Evolutionary conservation across 2,329 filamentous ascomycete species (phyloP), one percentile per base, ranked within the genome.

Genomic region (Lizonia empirigonia): DNA sequence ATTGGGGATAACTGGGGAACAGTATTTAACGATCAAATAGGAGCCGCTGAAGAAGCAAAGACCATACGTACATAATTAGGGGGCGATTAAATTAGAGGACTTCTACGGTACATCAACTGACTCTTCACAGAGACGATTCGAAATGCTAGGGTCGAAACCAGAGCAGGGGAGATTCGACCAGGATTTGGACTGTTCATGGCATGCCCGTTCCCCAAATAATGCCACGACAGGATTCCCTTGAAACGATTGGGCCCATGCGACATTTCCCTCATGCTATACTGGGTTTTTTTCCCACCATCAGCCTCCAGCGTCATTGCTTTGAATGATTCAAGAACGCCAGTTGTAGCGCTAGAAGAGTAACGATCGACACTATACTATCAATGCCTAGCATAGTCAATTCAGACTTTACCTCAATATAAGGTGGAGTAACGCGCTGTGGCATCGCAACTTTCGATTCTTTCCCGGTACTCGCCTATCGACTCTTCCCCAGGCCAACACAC

Each of bases 221-320:
- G 9, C n/a, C 22, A 44, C 1, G 39, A 23, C 33, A 41, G 48
- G 41, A 33, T 33, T 13, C 27, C 44, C 49, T 13, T 44, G 49
- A 52, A 52, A 52, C 37, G 29, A 42, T 52, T 52, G 42, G 23
- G 49, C 42, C n/a, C 42, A 19, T 37, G 24, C 18, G 27, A 41
- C 32, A 38, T 15, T 20, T 23, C 26, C 26, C 16, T 34, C 9
- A 4, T 37, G 41, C 26, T 32, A 18, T 47, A 16, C 27, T 19
- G 42, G 38, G n/a, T 36, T 26, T 35, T 1, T 30, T 18, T 47
- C 29, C 27, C 36, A 41, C 24, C 6, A 20, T 12, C 36, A 18
- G 13, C 27, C 18, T 30, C 27, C 24, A 34, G 35, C 16, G 32
- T 23, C 20, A 18, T 23, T 35, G 13, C 19, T 29, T 39, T 13